Percentiles rank a stretch among this genome's conserved stretches.
phyloP scores from a whole-genome alignment of 2,329 filamentous ascomycete genomes.

The Xylariales sp. region DNA sequence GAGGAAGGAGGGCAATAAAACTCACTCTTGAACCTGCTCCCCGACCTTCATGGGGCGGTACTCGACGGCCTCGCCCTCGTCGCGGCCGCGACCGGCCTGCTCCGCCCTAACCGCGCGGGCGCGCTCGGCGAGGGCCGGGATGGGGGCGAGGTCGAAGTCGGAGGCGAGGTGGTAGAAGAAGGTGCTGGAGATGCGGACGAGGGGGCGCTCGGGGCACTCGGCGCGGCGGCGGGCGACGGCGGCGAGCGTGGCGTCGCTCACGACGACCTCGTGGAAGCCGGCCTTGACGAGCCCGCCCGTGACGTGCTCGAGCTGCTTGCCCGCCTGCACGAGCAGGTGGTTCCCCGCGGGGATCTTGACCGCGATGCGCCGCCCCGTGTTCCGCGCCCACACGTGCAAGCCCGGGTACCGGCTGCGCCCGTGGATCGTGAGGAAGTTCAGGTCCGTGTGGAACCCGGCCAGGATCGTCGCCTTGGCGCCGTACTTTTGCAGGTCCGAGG shows the following conservation, averaged over 20 bases:
- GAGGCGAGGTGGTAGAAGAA: conserved; percentile 71
- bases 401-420: conserved; percentile 71
- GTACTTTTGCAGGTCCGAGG: conserved; percentile 67
- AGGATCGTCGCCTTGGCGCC: conserved; percentile 67
- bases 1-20: conserved; percentile 3
- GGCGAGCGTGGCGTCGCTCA: conserved; percentile 64
- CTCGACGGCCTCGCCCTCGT: conserved; percentile 62
- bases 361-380: conserved; percentile 68
- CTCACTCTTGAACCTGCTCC: conserved; percentile 67
- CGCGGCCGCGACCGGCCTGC: conserved; percentile 61
- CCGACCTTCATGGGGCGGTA: conserved; percentile 69
- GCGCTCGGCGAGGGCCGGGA: conserved; percentile 59
- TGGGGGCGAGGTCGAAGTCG: conserved; percentile 65
- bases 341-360: conserved; percentile 69
- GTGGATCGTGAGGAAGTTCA: conserved; percentile 74
- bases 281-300: conserved; percentile 71
- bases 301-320: conserved; percentile 72
- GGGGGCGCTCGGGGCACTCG: conserved; percentile 60
- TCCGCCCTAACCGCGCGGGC: conserved; percentile 59
- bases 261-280: conserved; percentile 71
- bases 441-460: conserved; percentile 72
- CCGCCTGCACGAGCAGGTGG: conserved; percentile 70
- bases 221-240: conserved; percentile 58
- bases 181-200: conserved; percentile 69
- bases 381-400: conserved; percentile 72